Evolutionary conservation across 306 rosid genomes (phyloP).

Genomic region (Trichosanthes truncata): DNA sequence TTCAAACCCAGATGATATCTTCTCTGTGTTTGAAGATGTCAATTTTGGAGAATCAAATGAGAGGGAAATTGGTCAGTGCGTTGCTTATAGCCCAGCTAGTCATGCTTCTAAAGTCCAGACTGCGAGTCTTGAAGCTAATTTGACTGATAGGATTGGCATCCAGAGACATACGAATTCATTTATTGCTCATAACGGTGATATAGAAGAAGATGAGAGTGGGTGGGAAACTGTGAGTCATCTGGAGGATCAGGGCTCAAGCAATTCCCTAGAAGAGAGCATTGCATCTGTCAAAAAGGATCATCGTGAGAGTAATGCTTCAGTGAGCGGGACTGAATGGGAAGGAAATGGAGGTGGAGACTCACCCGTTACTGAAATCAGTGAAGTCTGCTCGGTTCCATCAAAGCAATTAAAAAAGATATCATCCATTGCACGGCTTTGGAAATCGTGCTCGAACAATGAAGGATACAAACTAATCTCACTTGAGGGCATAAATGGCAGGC

Average conservation of each 20-base stretch:
- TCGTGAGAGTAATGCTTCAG: constrained; percentile 43
- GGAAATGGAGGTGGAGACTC: constrained; percentile 52
- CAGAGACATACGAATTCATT: constrained; percentile 36
- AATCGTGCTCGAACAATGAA: constrained; percentile 61
- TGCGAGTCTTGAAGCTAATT: constrained; percentile 55
- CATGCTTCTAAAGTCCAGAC: constrained; percentile 65
- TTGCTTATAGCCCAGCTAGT: constrained; percentile 53
- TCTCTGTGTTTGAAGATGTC: constrained; percentile 58
- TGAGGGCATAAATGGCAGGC: constrained; percentile 61
- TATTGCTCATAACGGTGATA: constrained; percentile 46
- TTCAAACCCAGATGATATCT: constrained; percentile 66
- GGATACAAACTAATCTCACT: constrained; percentile 54
- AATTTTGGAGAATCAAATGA: constrained; percentile 52
- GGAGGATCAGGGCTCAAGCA: constrained; percentile 94
- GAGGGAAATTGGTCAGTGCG: constrained; percentile 61
- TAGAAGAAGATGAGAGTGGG: constrained; percentile 82
- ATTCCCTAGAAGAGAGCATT: constrained; percentile 66
- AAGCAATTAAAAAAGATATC: constrained; percentile 67
- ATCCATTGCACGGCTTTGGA: constrained; percentile 80
- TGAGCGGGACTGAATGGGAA: constrained; percentile 65
- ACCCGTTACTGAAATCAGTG: constrained; percentile 63
- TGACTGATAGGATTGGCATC: constrained; percentile 30
- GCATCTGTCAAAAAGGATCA: constrained; percentile 46
- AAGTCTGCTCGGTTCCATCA: constrained; percentile 51
- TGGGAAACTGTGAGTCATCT: constrained; percentile 94